phyloP scores from a whole-genome alignment of 352 stramenopile species.

The Pythium brassicae region DNA sequence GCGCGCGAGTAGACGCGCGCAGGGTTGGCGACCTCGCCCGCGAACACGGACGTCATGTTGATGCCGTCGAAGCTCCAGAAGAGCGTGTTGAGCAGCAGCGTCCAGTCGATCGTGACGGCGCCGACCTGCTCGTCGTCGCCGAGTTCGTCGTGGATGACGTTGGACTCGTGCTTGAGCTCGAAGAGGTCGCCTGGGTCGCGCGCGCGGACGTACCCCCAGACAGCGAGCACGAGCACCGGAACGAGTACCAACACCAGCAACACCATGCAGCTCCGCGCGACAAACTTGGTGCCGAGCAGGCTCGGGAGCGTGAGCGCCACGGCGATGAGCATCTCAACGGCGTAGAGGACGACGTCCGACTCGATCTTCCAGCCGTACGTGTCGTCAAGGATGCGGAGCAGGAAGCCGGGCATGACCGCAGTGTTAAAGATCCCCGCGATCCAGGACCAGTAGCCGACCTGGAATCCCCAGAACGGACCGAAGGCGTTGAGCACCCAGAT shows the following conservation, averaged over 20 bases:
- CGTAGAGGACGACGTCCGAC: conserved; percentile 21
- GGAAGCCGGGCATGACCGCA: conserved; percentile 37
- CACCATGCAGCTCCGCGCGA: conserved; percentile 23
- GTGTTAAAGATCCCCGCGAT: conserved; percentile 55
- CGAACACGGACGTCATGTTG: conserved; percentile 88
- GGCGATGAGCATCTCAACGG: conserved; percentile 26
- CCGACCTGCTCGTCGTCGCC: conserved; percentile 12
- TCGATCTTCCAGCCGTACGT: conserved; percentile 25
- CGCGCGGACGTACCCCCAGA: conserved; percentile 26
- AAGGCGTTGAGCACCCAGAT: conserved; percentile 68
- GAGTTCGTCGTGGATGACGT: not conserved
- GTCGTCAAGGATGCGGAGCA: conserved; percentile 34
- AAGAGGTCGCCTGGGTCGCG: conserved; percentile 76
- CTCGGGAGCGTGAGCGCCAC: conserved; percentile 28
- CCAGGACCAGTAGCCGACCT: conserved; percentile 83
- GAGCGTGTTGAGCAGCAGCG: conserved; percentile 88
- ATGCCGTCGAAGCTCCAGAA: conserved; percentile 97
- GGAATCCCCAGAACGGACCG: conserved; percentile 76
- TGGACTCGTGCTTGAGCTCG: conserved; percentile 3
- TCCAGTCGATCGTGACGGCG: conserved; percentile 61
- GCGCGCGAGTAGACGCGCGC: conserved; percentile 77
- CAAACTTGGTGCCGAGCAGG: conserved; percentile 27
- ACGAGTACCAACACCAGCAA: conserved; percentile 41
- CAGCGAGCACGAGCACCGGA: conserved; percentile 81
- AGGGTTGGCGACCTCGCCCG: conserved; percentile 86